Conservation (phyloP, 2,329 filamentous ascomycete genomes). For the Fusarium foetens region DNA sequence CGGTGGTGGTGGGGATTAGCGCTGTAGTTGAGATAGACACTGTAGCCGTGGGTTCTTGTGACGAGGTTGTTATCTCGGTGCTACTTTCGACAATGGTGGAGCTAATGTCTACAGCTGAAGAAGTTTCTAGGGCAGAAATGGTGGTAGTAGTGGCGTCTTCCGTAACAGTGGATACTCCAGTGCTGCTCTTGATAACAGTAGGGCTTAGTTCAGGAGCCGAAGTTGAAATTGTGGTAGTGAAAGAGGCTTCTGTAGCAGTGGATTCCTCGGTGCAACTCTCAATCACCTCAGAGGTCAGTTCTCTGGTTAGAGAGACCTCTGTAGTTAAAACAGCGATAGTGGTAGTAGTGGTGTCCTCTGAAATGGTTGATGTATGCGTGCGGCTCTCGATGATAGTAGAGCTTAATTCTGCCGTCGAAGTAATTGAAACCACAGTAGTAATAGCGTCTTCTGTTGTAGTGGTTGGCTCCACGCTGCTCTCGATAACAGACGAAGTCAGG, state of each 20-base stretch:
- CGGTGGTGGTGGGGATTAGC: not conserved
- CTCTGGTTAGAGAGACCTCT: not conserved
- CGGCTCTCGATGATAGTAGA: not conserved
- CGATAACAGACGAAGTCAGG: not conserved
- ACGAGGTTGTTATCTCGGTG: accelerated
- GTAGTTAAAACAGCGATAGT: not conserved
- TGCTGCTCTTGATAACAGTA: not conserved
- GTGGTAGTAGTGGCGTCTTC: not conserved
- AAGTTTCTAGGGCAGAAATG: not conserved
- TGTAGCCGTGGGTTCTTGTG: not conserved
- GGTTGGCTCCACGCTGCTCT: not conserved
- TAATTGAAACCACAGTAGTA: accelerated
- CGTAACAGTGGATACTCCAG: accelerated
- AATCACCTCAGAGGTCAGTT: not conserved
- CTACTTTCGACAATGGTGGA: not conserved
- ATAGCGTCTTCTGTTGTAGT: not conserved
- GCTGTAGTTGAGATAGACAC: not conserved
- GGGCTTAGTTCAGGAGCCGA: not conserved
- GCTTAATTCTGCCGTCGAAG: accelerated
- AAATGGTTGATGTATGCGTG: accelerated
- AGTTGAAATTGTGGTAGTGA: not conserved
- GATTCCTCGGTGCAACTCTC: not conserved
- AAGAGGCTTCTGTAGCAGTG: accelerated
- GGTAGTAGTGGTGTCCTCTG: not conserved
- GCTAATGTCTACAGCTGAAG: not conserved